Conservation (phyloP, 805 yeast genomes). For the Schwanniomyces pseudopolymorphus region DNA sequence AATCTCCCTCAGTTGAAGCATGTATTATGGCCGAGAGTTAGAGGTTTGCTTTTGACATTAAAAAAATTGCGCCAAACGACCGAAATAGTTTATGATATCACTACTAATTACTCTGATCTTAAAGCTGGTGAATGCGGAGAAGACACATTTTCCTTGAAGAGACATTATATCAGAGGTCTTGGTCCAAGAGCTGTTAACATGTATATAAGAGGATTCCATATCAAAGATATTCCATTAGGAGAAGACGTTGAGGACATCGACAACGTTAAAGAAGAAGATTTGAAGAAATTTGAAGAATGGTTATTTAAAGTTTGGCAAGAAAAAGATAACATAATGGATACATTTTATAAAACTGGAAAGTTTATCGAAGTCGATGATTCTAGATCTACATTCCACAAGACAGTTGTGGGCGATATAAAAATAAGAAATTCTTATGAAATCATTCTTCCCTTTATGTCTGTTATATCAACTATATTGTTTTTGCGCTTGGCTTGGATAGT, state of each 20-base stretch:
- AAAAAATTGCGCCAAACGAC: slow-evolving; percentile 53
- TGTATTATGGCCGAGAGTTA: slow-evolving; percentile 76
- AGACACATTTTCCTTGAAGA: slow-evolving; percentile 62
- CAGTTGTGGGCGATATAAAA: slow-evolving; percentile 24
- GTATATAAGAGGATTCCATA: slow-evolving; percentile 56
- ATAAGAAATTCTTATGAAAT: slow-evolving; percentile 17
- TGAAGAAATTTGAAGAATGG: slow-evolving; percentile 70
- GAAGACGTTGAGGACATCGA: slow-evolving; percentile 40
- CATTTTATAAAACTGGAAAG: slow-evolving; percentile 54
- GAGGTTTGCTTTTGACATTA: slow-evolving; percentile 74
- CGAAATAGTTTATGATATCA: slow-evolving; percentile 71
- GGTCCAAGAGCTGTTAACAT: slow-evolving; percentile 70
- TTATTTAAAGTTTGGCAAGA: slow-evolving; percentile 67
- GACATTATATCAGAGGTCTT: slow-evolving; percentile 64
- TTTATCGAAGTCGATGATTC: slow-evolving; percentile 31
- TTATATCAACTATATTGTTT: slow-evolving; percentile 9
- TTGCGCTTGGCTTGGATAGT: slow-evolving; percentile 7
- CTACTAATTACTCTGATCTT: slow-evolving; percentile 81
- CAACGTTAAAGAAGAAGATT: slow-evolving; percentile 39
- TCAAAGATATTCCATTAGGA: slow-evolving; percentile 64
- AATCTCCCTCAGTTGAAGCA: slow-evolving; percentile 53
- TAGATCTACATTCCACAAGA: slow-evolving; percentile 5
- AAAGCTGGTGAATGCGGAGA: slow-evolving; percentile 68
- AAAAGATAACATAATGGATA: slow-evolving; percentile 73
- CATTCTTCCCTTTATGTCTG: slow-evolving; percentile 10